phyloP scores from a whole-genome alignment of 23 red algal species.

The Gracilaria gracilis region DNA sequence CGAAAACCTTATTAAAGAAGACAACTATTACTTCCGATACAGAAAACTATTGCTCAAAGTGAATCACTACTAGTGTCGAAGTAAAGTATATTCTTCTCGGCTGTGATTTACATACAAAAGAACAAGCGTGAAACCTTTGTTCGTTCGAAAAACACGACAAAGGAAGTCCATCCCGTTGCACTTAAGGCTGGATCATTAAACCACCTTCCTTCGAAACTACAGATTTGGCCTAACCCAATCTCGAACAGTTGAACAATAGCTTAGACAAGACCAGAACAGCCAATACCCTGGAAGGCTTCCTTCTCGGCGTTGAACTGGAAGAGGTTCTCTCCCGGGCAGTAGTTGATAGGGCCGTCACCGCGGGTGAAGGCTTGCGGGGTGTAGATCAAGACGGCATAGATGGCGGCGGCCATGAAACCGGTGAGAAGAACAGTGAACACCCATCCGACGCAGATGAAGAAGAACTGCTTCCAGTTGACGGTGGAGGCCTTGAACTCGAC shows the following conservation, averaged over 20 bases:
- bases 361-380: constrained; percentile 43
- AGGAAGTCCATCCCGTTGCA: no score
- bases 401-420: constrained; percentile 46
- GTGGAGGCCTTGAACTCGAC: constrained; percentile 77
- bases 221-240: neutral
- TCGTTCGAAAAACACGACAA: no score
- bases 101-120: no score
- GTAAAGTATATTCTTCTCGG: no score
- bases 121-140: no score
- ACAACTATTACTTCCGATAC: no score
- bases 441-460: constrained; percentile 81
- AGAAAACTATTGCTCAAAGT: no score
- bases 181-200: no score
- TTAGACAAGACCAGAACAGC: constrained; percentile 59
- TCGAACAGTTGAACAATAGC: neutral
- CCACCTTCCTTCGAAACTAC: no score
- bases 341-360: constrained; percentile 27
- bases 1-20: no score
- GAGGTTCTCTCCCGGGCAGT: constrained; percentile 74
- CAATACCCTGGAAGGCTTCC: constrained; percentile 62
- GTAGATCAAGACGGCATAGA: constrained; percentile 59
- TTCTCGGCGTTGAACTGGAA: constrained; percentile 48
- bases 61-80: no score
- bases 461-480: constrained; percentile 93
- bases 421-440: constrained; percentile 83